A percentile compares a stretch with the other conserved stretches of the same genome.
These are phyloP conservation scores for Cryptococcus neoformans DNA, from an alignment of 1,284 basidiomycete genomes.

Conservation along the genomic window DNA sequence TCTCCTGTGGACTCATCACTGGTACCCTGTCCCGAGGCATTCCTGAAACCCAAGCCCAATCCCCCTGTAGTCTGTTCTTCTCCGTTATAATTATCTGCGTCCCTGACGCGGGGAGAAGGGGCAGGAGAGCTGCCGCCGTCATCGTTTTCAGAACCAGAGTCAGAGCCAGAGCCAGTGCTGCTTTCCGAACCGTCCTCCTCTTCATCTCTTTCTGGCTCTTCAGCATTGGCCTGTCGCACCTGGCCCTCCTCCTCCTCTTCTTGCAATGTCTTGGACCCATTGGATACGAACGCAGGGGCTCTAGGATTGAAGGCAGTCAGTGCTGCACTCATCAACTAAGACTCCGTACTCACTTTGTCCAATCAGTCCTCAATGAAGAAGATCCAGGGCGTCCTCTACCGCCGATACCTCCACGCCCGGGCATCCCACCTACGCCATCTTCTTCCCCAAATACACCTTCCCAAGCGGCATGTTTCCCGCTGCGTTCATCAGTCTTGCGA, in stretches of 20 bases:
- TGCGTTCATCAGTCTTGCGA: constrained; percentile 57
- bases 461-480: constrained; percentile 66
- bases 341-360: constrained; percentile 56
- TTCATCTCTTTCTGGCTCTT: constrained; percentile 7
- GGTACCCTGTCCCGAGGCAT: constrained; percentile 7
- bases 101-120: constrained; percentile 24
- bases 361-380: constrained; percentile 53
- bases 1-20: background rate
- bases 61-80: constrained; percentile 15
- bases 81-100: constrained; percentile 14
- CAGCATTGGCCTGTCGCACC: constrained; percentile 5
- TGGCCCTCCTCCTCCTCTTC: background rate
- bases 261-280: background rate
- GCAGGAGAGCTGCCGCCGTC: constrained; percentile 19
- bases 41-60: constrained; percentile 18
- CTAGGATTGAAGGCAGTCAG: constrained; percentile 17
- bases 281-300: constrained; percentile 63
- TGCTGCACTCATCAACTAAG: background rate
- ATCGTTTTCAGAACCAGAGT: constrained; percentile 38
- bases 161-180: background rate
- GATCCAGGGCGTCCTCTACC: background rate
- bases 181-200: constrained; percentile 29
- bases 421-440: background rate
- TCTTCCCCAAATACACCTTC: constrained; percentile 1
- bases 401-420: background rate